phyloP scores from a whole-genome alignment of 352 stramenopile genomes.

The Phytophthora syringae region DNA sequence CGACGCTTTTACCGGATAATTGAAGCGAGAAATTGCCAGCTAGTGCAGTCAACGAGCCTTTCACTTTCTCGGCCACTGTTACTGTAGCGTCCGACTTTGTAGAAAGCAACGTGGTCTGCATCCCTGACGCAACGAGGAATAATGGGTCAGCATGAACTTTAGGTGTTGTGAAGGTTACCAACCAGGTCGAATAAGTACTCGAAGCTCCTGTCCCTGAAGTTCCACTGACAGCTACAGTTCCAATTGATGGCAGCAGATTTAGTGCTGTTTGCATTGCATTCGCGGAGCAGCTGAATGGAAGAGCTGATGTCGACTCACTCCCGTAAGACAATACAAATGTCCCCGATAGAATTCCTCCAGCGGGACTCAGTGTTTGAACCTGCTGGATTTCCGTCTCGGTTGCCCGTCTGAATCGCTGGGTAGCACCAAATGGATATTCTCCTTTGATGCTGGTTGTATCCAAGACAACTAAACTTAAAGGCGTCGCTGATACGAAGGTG shows the following conservation, averaged over 20 bases:
- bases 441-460: background rate
- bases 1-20: background rate
- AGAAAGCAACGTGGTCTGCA: constrained; percentile 23
- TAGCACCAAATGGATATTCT: background rate
- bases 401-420: background rate
- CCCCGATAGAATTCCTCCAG: constrained; percentile 14
- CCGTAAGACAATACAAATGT: constrained; percentile 12
- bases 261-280: constrained; percentile 8
- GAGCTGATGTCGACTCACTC: background rate
- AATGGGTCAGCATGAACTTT: constrained; percentile 19
- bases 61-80: background rate
- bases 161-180: constrained; percentile 33
- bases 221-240: constrained; percentile 14
- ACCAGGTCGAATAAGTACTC: constrained; percentile 26
- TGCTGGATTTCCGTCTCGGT: background rate
- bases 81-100: background rate
- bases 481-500: background rate
- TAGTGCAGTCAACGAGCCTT: background rate
- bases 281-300: constrained; percentile 10
- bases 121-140: constrained; percentile 21
- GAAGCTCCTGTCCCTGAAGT: constrained; percentile 7
- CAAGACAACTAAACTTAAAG: background rate
- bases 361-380: constrained; percentile 11
- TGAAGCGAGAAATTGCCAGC: background rate
- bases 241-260: constrained; percentile 13